These are phyloP conservation scores for Phylloporus sp. DNA, from an alignment of 768 basidiomycete genomes.

Conservation along the genomic window DNA sequence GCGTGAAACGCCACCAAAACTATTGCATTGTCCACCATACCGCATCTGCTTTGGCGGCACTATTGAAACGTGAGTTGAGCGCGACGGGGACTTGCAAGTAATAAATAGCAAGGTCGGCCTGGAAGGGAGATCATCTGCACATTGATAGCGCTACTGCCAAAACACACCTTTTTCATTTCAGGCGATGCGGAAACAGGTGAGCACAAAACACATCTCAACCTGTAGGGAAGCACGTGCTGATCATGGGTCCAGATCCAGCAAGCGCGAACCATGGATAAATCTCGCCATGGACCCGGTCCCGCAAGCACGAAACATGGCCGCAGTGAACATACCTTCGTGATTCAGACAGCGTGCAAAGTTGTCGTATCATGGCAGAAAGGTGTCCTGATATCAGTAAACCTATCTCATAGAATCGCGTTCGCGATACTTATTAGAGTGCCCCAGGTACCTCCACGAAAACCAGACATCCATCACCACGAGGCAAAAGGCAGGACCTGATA, in stretches of 20 bases:
- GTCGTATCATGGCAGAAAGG: slow-evolving; percentile 18
- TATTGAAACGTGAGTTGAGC: slow-evolving; percentile 5
- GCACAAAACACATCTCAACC: slow-evolving; percentile 10
- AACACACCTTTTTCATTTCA: slow-evolving; percentile 25
- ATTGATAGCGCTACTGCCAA: slow-evolving; percentile 13
- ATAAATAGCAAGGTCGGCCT: slow-evolving; percentile 14
- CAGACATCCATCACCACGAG: slow-evolving; percentile 16
- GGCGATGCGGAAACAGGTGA: slow-evolving; percentile 20
- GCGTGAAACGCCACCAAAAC: slow-evolving; percentile 9
- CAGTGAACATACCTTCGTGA: slow-evolving; percentile 17
- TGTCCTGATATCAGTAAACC: slow-evolving; percentile 19
- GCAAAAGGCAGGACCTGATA: slow-evolving; percentile 10
- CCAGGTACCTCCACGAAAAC: slow-evolving; percentile 25
- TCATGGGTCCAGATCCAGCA: slow-evolving; percentile 17
- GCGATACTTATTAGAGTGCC: slow-evolving; percentile 5
- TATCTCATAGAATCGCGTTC: not conserved
- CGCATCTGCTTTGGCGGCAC: slow-evolving; percentile 20
- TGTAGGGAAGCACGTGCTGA: slow-evolving; percentile 24
- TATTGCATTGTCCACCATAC: slow-evolving; percentile 18
- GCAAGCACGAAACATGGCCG: slow-evolving; percentile 2
- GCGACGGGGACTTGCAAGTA: not conserved
- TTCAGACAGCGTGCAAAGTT: slow-evolving; percentile 22
- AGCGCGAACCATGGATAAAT: slow-evolving; percentile 10
- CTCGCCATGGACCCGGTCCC: slow-evolving; percentile 5
- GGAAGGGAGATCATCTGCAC: slow-evolving; percentile 10